phyloP scores from a whole-genome alignment of 176 grass and related monocot genomes.

The Avena eriantha region DNA sequence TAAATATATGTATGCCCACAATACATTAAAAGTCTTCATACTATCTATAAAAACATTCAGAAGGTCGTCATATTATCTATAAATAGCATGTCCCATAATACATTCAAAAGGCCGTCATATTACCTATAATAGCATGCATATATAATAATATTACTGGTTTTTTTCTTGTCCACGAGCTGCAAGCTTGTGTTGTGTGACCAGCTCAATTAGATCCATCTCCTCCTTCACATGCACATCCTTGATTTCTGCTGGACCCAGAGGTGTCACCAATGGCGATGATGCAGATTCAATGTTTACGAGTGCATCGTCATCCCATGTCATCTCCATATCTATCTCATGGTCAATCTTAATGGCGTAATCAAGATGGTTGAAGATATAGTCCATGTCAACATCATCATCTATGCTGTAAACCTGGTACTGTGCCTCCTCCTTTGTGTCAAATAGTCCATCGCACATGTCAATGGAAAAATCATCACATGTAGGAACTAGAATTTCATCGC shows the following conservation, averaged over 20 bases:
- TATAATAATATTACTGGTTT: conserved; percentile 13
- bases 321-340: conserved; percentile 58
- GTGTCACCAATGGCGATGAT: neutral
- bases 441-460: conserved; percentile 52
- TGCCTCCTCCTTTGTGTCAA: conserved; percentile 45
- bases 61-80: conserved; percentile 32
- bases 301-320: conserved; percentile 52
- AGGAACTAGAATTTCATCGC: conserved; percentile 42
- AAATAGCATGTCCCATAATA: neutral
- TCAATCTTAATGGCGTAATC: conserved; percentile 47
- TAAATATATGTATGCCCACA: neutral
- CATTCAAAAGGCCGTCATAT: conserved; percentile 35
- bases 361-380: conserved; percentile 52
- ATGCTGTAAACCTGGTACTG: conserved; percentile 33
- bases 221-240: conserved; percentile 47
- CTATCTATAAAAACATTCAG: neutral
- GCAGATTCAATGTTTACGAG: conserved; percentile 1
- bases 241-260: neutral
- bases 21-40: conserved; percentile 33
- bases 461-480: conserved; percentile 52
- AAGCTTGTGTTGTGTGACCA: conserved; percentile 41
- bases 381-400: conserved; percentile 41
- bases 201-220: conserved; percentile 71
- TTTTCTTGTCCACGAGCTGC: conserved; percentile 13
- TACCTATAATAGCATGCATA: neutral